Evolutionary conservation across 495 filamentous ascomycete genomes (phyloP), one percentile per base, ranked within the genome.

Genomic region (Lasiosphaeria miniovina): DNA sequence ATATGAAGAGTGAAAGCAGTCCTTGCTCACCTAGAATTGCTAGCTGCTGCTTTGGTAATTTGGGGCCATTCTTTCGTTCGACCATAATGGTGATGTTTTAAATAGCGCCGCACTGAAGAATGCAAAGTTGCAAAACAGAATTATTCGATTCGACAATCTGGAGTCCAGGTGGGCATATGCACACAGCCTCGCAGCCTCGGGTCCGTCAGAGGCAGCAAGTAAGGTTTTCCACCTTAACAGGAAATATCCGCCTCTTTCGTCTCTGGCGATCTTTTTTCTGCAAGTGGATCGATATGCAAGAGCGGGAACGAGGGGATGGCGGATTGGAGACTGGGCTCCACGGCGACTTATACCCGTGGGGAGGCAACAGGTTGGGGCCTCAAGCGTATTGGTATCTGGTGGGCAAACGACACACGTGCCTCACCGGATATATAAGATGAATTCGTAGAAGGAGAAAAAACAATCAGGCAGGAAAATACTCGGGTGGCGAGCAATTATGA

Each of bases 1-100:
- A 7, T 15, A 41, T 32, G n/a, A 14, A n/a, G 31, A 41, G 58
- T 55, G 14, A 50, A 60, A 66, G 60, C 14, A 36, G 31, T 11
- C 49, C 12, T 38, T 55, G 74, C 84, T 78, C 77, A 89, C 86
- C 83, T 46, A 90, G 77, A 68, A 90, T 88, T 10, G 85, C 65
- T 58, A 82, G 68, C 60, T 82, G 80, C 60, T 75, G 67, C 3
- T 62, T 70, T 1, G 81, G 80, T 64, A 82, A 61, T 61, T 76
- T 80, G 15, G 78, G 69, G 40, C 55, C 68, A 63, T 71, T 57
- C n/a, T 66, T 61, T 36, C 63, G 59, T 49, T 61, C 64, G 31
- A 71, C 59, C 75, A 79, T 24, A 24, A 24, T 77, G 64, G 55
- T 61, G 36, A 11, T 24, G 15, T 15, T 14, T 6, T 54, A 32